These are phyloP conservation scores for Butyriboletus loyo DNA, from an alignment of 768 basidiomycete genomes.

Conservation along the genomic window DNA sequence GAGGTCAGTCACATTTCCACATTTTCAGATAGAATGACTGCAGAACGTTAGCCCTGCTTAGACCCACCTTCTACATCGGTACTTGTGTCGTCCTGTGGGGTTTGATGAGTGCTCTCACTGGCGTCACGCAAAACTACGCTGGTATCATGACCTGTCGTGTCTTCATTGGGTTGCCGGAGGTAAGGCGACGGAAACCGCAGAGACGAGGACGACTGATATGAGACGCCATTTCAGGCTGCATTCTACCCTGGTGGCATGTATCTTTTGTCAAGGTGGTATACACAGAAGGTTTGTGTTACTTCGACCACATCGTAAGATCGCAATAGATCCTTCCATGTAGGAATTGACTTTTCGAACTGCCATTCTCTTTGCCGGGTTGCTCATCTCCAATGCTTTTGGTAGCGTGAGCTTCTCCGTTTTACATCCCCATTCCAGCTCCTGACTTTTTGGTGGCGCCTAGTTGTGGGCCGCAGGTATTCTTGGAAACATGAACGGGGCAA, in stretches of 20 bases:
- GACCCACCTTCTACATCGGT: slow-evolving; percentile 63
- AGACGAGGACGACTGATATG: not conserved
- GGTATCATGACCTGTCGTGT: slow-evolving; percentile 58
- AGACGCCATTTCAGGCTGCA: slow-evolving; percentile 38
- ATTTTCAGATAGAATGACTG: not conserved
- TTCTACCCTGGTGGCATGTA: slow-evolving; percentile 61
- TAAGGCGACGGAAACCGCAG: slow-evolving; percentile 5
- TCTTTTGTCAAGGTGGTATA: slow-evolving; percentile 29
- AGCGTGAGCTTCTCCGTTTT: slow-evolving; percentile 38
- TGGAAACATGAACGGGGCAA: slow-evolving; percentile 60
- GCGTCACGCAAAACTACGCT: slow-evolving; percentile 52
- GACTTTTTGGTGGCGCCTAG: slow-evolving; percentile 27
- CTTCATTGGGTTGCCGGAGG: slow-evolving; percentile 64
- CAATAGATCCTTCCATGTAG: slow-evolving; percentile 24
- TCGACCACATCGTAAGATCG: not conserved
- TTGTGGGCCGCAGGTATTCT: slow-evolving; percentile 74
- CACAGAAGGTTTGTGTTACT: slow-evolving; percentile 12
- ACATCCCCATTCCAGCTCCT: not conserved
- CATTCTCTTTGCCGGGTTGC: slow-evolving; percentile 54
- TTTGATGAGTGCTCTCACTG: slow-evolving; percentile 58
- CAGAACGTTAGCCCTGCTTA: slow-evolving; percentile 15
- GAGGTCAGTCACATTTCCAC: slow-evolving; percentile 32
- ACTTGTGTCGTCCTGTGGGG: slow-evolving; percentile 63
- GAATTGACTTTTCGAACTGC: slow-evolving; percentile 64
- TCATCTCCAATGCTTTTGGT: slow-evolving; percentile 67